A percentile compares a stretch with the other conserved stretches of the same genome.
These are phyloP conservation scores for Vigna nakashimae DNA, from an alignment of 306 rosid species.

Conservation along the genomic window DNA sequence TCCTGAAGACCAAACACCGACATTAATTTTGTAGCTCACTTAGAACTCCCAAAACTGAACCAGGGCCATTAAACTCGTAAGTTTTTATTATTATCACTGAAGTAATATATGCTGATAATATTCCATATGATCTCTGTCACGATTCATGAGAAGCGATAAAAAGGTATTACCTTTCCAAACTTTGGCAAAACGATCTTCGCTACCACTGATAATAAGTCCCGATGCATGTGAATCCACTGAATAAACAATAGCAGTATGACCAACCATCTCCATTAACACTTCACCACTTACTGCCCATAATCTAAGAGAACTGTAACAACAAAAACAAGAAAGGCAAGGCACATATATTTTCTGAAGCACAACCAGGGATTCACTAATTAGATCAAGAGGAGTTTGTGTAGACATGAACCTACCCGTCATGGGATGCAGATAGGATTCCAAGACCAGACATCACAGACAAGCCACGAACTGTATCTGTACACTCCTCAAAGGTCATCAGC, in stretches of 20 bases:
- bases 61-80: constrained; percentile 10
- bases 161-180: constrained; percentile 86
- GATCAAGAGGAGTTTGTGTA: constrained; percentile 39
- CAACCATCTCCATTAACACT: constrained; percentile 91
- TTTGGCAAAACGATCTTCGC: constrained; percentile 90
- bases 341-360: constrained; percentile 26
- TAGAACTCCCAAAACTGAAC: constrained; percentile 28
- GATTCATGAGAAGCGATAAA: constrained; percentile 25
- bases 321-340: constrained; percentile 44
- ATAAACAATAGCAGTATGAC: constrained; percentile 89
- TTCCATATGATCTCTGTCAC: constrained; percentile 20
- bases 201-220: constrained; percentile 86
- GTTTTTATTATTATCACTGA: constrained; percentile 16
- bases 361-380: constrained; percentile 22
- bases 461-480: constrained; percentile 91
- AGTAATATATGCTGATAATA: constrained; percentile 32
- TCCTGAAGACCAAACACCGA: constrained; percentile 7
- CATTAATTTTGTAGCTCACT: constrained; percentile 23
- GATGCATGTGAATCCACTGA: constrained; percentile 92
- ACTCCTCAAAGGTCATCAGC: constrained; percentile 42
- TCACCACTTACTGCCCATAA: constrained; percentile 89
- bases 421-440: constrained; percentile 93
- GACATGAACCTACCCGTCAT: constrained; percentile 78
- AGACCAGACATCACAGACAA: constrained; percentile 86
- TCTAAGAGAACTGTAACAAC: constrained; percentile 74